Conservation (phyloP, 2,329 filamentous ascomycete genomes). For the Tothia fuscella region DNA sequence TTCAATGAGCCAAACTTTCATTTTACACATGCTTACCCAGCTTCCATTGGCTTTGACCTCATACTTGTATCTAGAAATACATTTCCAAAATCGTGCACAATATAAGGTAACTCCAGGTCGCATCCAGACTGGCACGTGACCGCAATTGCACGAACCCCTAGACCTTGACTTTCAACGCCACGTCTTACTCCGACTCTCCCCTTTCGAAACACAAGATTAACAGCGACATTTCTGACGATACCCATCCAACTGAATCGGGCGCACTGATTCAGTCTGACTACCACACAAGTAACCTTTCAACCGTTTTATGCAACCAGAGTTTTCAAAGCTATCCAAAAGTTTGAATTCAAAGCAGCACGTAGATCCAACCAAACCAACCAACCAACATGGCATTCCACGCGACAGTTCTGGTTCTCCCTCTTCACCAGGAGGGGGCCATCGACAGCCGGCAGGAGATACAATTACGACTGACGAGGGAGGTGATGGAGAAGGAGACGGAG, state of each 20-base stretch:
- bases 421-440: slow-evolving; percentile 24
- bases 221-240: not conserved
- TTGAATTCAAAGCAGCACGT: slow-evolving; percentile 28
- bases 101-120: too few species aligned
- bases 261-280: slow-evolving; percentile 6
- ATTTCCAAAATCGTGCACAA: too few species aligned
- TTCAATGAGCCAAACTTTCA: too few species aligned
- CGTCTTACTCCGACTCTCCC: too few species aligned
- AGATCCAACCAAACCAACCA: slow-evolving; percentile 25
- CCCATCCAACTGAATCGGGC: slow-evolving; percentile 1
- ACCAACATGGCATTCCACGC: slow-evolving; percentile 49
- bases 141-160: too few species aligned
- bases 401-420: slow-evolving; percentile 33
- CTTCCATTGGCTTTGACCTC: too few species aligned
- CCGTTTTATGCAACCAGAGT: slow-evolving; percentile 55
- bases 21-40: too few species aligned
- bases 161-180: too few species aligned
- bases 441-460: slow-evolving; percentile 12
- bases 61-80: too few species aligned
- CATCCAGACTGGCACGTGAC: too few species aligned
- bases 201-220: too few species aligned
- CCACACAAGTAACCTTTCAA: not conserved
- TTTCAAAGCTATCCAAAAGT: slow-evolving; percentile 37
- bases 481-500: slow-evolving; percentile 13
- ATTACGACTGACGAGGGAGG: slow-evolving; percentile 10